Evolutionary conservation across 768 basidiomycete species (phyloP).

Genomic region (Kwoniella dendrophila): DNA sequence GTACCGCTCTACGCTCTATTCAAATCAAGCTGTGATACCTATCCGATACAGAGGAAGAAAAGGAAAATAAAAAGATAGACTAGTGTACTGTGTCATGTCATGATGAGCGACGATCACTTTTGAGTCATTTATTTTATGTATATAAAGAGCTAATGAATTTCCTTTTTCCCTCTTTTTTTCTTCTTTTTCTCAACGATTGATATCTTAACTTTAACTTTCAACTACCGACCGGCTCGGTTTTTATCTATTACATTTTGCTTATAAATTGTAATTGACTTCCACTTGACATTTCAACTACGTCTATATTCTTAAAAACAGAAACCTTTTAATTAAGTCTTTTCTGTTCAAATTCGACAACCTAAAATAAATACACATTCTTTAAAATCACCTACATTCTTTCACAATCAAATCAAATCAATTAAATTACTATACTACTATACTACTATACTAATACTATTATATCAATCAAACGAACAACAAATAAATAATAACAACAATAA

Average conservation of each 20-base stretch:
- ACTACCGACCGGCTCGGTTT: conserved; percentile 26
- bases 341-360: conserved; percentile 17
- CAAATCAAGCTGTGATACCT: too few relatives aligned
- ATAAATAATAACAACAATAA: conserved; percentile 17
- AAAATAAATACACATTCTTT: conserved; percentile 26
- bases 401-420: conserved; percentile 1
- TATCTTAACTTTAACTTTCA: conserved; percentile 9
- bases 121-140: conserved; percentile 4
- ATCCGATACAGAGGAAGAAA: too few relatives aligned
- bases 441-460: conserved; percentile 8
- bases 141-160: conserved; percentile 1
- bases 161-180: not conserved
- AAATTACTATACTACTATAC: not conserved
- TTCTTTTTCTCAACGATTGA: conserved; percentile 22
- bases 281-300: not conserved
- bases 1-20: too few relatives aligned
- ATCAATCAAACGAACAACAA: conserved; percentile 11
- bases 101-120: conserved; percentile 13
- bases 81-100: too few relatives aligned
- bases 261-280: not conserved
- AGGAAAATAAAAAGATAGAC: too few relatives aligned
- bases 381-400: conserved; percentile 17
- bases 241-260: too few relatives aligned
- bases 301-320: conserved; percentile 20
- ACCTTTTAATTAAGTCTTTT: conserved; percentile 11